Evolutionary conservation across 2,329 filamentous ascomycete genomes (phyloP).

Genomic region (Neofusicoccum sp.): DNA sequence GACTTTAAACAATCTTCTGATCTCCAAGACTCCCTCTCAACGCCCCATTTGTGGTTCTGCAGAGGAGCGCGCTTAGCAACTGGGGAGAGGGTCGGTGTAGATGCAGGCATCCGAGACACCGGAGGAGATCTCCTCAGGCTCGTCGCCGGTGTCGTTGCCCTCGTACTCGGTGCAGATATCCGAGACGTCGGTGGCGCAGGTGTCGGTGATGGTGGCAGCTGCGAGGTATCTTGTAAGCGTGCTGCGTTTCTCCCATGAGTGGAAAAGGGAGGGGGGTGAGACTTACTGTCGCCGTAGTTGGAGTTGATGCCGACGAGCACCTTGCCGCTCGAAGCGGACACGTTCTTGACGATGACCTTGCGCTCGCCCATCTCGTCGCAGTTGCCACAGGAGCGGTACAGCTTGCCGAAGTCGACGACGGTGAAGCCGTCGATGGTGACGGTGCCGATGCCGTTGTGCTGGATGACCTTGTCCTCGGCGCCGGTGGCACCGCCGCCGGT

Average conservation of each 20-base stretch:
- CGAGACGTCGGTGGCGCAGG: constrained; percentile 33
- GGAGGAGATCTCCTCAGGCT: constrained; percentile 35
- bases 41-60: neutral
- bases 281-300: constrained; percentile 51
- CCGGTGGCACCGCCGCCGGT: constrained; percentile 45
- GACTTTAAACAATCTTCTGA: constrained; percentile 1
- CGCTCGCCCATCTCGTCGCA: constrained; percentile 51
- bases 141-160: constrained; percentile 36
- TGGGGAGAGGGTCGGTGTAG: constrained; percentile 27
- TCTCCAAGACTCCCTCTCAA: neutral
- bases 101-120: constrained; percentile 38
- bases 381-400: constrained; percentile 54
- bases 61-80: constrained; percentile 9
- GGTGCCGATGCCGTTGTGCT: constrained; percentile 46
- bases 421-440: constrained; percentile 42
- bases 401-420: constrained; percentile 41
- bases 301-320: constrained; percentile 54
- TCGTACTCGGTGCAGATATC: constrained; percentile 41
- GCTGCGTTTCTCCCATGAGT: neutral
- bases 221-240: neutral
- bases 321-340: constrained; percentile 47
- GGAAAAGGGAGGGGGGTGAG: neutral
- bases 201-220: constrained; percentile 20
- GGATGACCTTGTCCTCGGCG: constrained; percentile 41
- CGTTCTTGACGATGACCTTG: constrained; percentile 49